Evolutionary conservation across 106 monocot genomes (phyloP).

Genomic region (Posidonia australis): DNA sequence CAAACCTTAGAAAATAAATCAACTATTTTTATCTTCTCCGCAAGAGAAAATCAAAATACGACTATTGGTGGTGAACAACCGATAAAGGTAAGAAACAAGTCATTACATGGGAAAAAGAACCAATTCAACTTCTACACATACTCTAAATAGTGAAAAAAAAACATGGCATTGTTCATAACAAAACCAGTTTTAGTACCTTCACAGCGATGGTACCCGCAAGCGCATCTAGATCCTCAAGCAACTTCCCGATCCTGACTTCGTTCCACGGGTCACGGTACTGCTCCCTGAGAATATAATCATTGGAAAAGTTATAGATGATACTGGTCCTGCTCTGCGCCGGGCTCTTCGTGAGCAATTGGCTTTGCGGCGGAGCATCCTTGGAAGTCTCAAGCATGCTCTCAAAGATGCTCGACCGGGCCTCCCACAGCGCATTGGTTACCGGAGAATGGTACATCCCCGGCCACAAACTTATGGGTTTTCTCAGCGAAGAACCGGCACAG

Average conservation of each 20-base stretch:
- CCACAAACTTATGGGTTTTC: slow-evolving; percentile 90
- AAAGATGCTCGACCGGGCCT: slow-evolving; percentile 87
- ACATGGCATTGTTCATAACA: background rate
- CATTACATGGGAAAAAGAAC: too few species aligned
- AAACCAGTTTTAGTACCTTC: slow-evolving; percentile 36
- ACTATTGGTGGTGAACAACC: too few species aligned
- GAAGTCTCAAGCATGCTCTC: slow-evolving; percentile 57
- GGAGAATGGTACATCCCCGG: slow-evolving; percentile 98
- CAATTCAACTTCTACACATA: too few species aligned
- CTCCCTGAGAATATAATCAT: slow-evolving; percentile 71
- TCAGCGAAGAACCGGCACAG: slow-evolving; percentile 36
- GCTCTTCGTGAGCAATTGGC: slow-evolving; percentile 56
- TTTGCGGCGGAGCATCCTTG: slow-evolving; percentile 52
- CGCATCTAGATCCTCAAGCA: slow-evolving; percentile 95
- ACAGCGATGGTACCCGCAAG: slow-evolving; percentile 91
- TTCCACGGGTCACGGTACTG: slow-evolving; percentile 96
- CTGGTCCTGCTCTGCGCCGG: slow-evolving; percentile 73
- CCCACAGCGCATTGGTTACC: slow-evolving; percentile 94
- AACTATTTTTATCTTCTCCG: too few species aligned
- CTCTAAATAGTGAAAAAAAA: too few species aligned
- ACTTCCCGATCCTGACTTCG: slow-evolving; percentile 82
- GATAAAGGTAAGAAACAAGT: too few species aligned
- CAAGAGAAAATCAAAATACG: too few species aligned
- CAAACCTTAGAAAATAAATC: too few species aligned
- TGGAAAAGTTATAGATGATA: slow-evolving; percentile 63